These are phyloP conservation scores for Cochlearia excelsa DNA, from an alignment of 345 rosid genomes.

Conservation along the genomic window DNA sequence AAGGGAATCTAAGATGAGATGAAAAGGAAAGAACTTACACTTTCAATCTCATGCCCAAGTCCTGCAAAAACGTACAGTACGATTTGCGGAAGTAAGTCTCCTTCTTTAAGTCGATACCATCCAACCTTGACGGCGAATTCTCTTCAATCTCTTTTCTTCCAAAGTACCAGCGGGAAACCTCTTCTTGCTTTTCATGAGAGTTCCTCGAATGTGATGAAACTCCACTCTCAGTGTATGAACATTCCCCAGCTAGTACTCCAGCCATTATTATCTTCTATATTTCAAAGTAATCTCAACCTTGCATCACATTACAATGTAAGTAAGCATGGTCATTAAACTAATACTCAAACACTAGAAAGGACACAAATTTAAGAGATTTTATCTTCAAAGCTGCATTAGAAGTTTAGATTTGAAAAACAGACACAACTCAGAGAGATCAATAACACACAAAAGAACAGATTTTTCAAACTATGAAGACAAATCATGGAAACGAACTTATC, in stretches of 20 bases:
- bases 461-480: not conserved
- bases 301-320: slow-evolving; percentile 5
- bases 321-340: not conserved
- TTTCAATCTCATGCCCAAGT: slow-evolving; percentile 94
- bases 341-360: not conserved
- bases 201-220: slow-evolving; percentile 43
- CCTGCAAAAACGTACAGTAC: slow-evolving; percentile 93
- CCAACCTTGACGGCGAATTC: slow-evolving; percentile 79
- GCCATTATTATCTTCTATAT: slow-evolving; percentile 40
- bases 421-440: too few species aligned
- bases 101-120: slow-evolving; percentile 91
- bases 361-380: not conserved
- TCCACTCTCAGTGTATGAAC: slow-evolving; percentile 49
- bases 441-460: too few species aligned
- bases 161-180: slow-evolving; percentile 77
- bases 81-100: slow-evolving; percentile 92
- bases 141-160: slow-evolving; percentile 89
- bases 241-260: slow-evolving; percentile 50
- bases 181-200: slow-evolving; percentile 57
- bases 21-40: slow-evolving; percentile 53
- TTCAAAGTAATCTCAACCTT: slow-evolving; percentile 20
- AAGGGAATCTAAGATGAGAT: slow-evolving; percentile 1
- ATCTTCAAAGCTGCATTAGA: not conserved
- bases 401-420: not conserved
- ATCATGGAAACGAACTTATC: slow-evolving; percentile 3